Conservation (phyloP, 129 eudicot species). For the carrot (Daucus carota) region DNA sequence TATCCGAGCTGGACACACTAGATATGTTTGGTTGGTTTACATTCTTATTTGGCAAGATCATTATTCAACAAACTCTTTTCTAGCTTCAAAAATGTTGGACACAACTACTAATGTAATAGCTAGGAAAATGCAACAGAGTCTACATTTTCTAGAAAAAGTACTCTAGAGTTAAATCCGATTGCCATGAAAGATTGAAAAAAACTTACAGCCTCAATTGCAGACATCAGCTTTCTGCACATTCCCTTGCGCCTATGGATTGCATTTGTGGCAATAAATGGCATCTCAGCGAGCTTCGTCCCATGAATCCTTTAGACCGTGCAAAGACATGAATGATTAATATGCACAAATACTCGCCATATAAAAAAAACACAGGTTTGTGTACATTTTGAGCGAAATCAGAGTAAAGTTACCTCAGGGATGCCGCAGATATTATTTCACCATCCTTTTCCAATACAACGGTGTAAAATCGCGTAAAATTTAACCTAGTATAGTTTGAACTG, state of each 20-base stretch:
- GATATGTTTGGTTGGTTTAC: neutral
- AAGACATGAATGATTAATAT: conserved; percentile 4
- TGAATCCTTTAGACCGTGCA: conserved; percentile 35
- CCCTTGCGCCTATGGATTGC: conserved; percentile 46
- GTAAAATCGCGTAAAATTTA: conserved; percentile 46
- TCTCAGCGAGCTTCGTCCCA: conserved; percentile 53
- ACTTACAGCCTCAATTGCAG: conserved; percentile 49
- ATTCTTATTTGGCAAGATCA: neutral
- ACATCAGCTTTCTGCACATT: conserved; percentile 42
- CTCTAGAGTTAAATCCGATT: neutral
- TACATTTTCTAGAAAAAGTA: neutral
- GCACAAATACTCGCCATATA: neutral
- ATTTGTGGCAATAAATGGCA: conserved; percentile 57
- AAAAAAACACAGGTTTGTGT: neutral
- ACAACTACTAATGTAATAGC: neutral
- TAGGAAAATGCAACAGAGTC: neutral
- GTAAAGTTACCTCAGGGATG: conserved; percentile 49
- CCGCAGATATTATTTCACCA: conserved; percentile 52
- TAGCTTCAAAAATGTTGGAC: neutral
- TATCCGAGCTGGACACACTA: neutral
- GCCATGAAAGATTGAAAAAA: neutral
- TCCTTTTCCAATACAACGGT: conserved; percentile 53
- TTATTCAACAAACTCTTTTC: neutral
- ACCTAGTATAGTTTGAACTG: conserved; percentile 56
- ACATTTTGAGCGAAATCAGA: neutral